Base-by-base conservation (phyloP, 208 protist species). In the Crithidia brevicula region DNA sequence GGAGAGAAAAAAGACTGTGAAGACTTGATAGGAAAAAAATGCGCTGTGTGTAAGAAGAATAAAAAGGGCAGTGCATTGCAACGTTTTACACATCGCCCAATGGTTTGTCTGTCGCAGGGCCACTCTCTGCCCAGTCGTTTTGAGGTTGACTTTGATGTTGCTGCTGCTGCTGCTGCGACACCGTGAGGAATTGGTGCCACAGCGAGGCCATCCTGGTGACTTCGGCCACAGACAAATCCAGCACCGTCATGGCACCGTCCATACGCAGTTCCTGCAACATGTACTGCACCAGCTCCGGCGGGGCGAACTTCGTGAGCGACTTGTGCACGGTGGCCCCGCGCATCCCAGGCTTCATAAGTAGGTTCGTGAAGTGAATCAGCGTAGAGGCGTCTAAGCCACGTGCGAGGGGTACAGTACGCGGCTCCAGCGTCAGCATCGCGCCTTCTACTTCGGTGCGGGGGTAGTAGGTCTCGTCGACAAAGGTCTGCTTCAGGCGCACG, bases 381-480 rank as follows among this genome's bases (percentile, higher is more conserved):
- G 82, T 72, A 10, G 85, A 74, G 0, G 84, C 92, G 64, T 91
- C 81, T 9, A 97, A 43, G 5, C 47, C 74, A 13, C 53, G 49
- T 16, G 78, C 75, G 6, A 94, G 72, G 7, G 89, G 80, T 50
- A 68, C 52, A 1, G 70, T 38, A 28, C 89, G 87, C 20, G 92
- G 92, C 74, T 90, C 79, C 28, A 97, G 83, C 36, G 88, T 95
- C 36, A 97, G 46, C 77, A 95, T 64, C 7, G 84, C 83, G 0
- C 92, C 89, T 43, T 85, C 79, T 33, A 97, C 89, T 63, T 91
- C 86, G 2, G 92, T 95, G 16, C 79, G 81, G 16, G 92, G 92
- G 73, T 93, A 97, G 72, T 91, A 97, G 22, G 89, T 95, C 67
- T 81, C 77, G 58, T 94, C 89, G 31, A 72, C 68, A 63, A 97